A percentile compares a stretch with the other conserved stretches of the same genome.
These are phyloP conservation scores for Paracoccidioides lutzii DNA, from an alignment of 2,329 filamentous ascomycete species.

Conservation along the genomic window DNA sequence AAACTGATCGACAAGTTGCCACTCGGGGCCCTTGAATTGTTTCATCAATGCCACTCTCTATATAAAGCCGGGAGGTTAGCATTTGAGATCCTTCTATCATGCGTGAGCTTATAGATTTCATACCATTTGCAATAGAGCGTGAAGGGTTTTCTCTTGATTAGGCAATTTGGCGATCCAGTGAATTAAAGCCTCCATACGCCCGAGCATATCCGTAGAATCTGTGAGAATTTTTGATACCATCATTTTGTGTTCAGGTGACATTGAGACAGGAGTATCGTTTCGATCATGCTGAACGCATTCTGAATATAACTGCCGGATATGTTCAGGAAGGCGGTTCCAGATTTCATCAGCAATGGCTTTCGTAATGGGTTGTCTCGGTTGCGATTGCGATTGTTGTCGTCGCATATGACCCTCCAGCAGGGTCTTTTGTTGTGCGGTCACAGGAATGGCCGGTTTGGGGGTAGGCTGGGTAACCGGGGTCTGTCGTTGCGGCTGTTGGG, in stretches of 20 bases:
- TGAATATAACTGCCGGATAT: slow-evolving; percentile 27
- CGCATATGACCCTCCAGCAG: slow-evolving; percentile 26
- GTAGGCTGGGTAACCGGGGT: slow-evolving; percentile 13
- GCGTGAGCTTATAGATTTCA: slow-evolving; percentile 4
- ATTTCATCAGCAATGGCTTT: slow-evolving; percentile 26
- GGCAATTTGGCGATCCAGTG: slow-evolving; percentile 27
- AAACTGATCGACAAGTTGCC: slow-evolving; percentile 32
- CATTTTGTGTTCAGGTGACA: slow-evolving; percentile 28
- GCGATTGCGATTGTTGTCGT: slow-evolving; percentile 22
- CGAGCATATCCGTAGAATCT: slow-evolving; percentile 30
- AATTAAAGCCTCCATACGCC: slow-evolving; percentile 31
- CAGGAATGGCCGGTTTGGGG: slow-evolving; percentile 16
- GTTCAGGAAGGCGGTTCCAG: slow-evolving; percentile 28
- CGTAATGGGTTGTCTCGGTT: slow-evolving; percentile 20
- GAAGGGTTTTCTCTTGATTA: slow-evolving; percentile 28
- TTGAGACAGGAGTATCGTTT: slow-evolving; percentile 19
- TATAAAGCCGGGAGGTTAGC: neutral
- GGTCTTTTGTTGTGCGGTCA: slow-evolving; percentile 31
- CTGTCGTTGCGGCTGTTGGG: slow-evolving; percentile 15
- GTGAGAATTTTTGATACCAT: slow-evolving; percentile 29
- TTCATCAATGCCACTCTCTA: slow-evolving; percentile 34
- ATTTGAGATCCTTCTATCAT: neutral
- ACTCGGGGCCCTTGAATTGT: slow-evolving; percentile 33
- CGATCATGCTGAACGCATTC: slow-evolving; percentile 24
- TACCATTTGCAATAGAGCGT: slow-evolving; percentile 28